These are phyloP conservation scores for Citrus medica DNA, from an alignment of 345 rosid species.

Conservation along the genomic window DNA sequence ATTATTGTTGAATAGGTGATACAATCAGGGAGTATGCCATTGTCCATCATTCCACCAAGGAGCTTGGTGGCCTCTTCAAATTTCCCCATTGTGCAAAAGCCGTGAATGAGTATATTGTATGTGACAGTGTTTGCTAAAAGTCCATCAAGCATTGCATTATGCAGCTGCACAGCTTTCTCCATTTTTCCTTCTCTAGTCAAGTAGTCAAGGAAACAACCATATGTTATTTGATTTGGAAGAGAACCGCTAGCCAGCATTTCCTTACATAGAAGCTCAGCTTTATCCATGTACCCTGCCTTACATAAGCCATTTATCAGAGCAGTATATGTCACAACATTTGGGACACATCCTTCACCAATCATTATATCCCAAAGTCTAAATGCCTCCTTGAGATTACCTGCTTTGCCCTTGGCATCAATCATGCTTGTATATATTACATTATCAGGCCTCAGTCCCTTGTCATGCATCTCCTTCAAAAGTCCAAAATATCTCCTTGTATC, in stretches of 20 bases:
- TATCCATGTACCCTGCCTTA: conserved; percentile 61
- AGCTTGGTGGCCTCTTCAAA: conserved; percentile 58
- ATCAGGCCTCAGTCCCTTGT: conserved; percentile 70
- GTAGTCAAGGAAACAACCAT: conserved; percentile 72
- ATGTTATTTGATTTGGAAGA: conserved; percentile 75
- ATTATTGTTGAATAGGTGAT: conserved; percentile 83
- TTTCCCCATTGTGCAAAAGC: conserved; percentile 74
- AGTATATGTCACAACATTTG: conserved; percentile 81
- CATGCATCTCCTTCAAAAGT: conserved; percentile 69
- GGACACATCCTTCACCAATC: conserved; percentile 65
- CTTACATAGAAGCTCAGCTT: conserved; percentile 62
- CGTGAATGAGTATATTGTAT: conserved; percentile 70
- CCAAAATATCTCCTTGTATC: conserved; percentile 41
- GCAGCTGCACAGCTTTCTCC: conserved; percentile 71
- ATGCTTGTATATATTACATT: conserved; percentile 68
- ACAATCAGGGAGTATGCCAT: conserved; percentile 70
- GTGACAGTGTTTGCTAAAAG: conserved; percentile 64
- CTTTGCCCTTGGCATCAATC: conserved; percentile 77
- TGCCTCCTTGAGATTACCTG: conserved; percentile 66
- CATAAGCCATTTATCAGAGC: conserved; percentile 80
- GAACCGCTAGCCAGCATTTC: conserved; percentile 46
- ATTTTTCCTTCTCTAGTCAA: conserved; percentile 64
- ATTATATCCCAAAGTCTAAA: conserved; percentile 71
- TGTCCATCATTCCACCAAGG: conserved; percentile 50
- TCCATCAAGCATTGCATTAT: conserved; percentile 57